These are phyloP conservation scores for Blastocystis sp. DNA, from an alignment of 352 stramenopile species.

Conservation along the genomic window DNA sequence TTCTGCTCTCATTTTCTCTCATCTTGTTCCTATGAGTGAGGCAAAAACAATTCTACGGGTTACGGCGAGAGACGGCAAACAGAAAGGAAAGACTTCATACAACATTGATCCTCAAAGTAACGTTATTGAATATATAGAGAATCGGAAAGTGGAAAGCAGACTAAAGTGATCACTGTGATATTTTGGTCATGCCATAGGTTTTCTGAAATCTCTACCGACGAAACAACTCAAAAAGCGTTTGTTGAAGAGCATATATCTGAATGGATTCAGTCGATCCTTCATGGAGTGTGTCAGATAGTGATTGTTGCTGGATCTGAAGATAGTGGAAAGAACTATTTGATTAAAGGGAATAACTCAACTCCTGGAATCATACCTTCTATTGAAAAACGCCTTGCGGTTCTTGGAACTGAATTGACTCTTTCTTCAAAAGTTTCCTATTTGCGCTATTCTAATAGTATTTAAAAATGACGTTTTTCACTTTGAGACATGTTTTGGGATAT, in stretches of 20 bases:
- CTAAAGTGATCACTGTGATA: not conserved
- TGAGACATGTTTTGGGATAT: constrained; percentile 21
- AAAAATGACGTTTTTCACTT: not conserved
- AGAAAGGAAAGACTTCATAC: not conserved
- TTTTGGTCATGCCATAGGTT: not conserved
- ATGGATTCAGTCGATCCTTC: not conserved
- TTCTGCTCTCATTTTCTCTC: not conserved
- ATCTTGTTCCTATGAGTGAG: not conserved
- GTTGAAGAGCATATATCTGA: not conserved
- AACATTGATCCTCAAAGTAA: not conserved
- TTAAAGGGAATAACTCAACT: not conserved
- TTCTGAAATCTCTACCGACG: not conserved
- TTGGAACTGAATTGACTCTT: not conserved
- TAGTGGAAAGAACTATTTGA: not conserved
- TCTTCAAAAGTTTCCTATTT: not conserved
- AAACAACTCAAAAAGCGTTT: not conserved
- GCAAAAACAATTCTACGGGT: constrained; percentile 9
- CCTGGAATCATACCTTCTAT: constrained; percentile 9
- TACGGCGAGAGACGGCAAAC: not conserved
- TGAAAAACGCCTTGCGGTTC: constrained; percentile 2
- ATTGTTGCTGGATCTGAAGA: not conserved
- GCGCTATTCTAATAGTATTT: not conserved
- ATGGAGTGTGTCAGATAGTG: not conserved
- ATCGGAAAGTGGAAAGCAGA: not conserved
- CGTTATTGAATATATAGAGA: not conserved